Evolutionary conservation across 2,329 filamentous ascomycete species (phyloP), one percentile per base, ranked within the genome.

Genomic region (Pochonia chlamydosporia): DNA sequence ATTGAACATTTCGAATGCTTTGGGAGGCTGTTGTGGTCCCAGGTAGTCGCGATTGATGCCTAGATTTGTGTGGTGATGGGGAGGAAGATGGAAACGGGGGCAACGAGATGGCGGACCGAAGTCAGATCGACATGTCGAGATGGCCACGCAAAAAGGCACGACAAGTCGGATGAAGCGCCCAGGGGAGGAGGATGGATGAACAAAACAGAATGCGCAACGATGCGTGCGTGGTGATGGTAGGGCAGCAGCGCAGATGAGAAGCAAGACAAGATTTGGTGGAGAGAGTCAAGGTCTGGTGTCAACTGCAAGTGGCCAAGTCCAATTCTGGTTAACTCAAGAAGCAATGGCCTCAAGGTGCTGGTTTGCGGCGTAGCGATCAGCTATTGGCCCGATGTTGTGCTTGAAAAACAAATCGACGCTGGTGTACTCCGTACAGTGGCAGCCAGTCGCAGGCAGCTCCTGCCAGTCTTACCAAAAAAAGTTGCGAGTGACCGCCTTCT

Each of bases 1-100:
- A 46, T 79, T 80, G 66, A 85, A 85, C 81, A 85, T 84, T 59
- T 53, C 54, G 36, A 18, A 24, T 43, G 14, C 36, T 16, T 25
- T 33, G 49, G 45, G 18, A 41, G 44, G 52, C 49, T 45, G 49
- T 42, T 39, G 35, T 13, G 16, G 20, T 39, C 35, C 18, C 18
- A 39, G 43, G 18, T 4, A 24, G 30, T 35, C 39, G 47, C 47
- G n/a, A 49, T 25, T n/a, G 20, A 33, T 26, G 47, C 37, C 35
- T 42, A 24, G 24, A 16, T 16, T 18, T 20, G 41, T 6, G n/a
- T 26, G n/a, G 47, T 13, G 23, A 18, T 13, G 21, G 40, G 40
- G 25, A 24, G 43, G 23, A 10, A 23, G 42, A 33, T 31, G 21
- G 23, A 23, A 23, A 40, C 24, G 14, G 31, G 21, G 14, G 40